phyloP scores from a whole-genome alignment of 805 yeast species.

The Myxozyma sirexii region DNA sequence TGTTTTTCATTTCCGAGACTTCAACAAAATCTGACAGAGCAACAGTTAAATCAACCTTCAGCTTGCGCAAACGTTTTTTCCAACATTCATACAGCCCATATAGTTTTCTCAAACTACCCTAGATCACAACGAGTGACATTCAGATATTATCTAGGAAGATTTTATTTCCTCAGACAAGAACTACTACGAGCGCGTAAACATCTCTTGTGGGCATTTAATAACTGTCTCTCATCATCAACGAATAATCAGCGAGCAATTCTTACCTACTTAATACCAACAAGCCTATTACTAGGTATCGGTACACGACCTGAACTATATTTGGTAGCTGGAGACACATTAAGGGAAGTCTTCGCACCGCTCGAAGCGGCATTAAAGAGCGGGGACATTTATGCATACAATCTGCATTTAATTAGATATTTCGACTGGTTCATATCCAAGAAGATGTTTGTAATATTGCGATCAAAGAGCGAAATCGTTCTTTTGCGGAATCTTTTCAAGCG shows the following conservation, averaged over 20 bases:
- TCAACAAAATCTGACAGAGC: constrained; percentile 31
- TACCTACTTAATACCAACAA: constrained; percentile 54
- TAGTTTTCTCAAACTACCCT: constrained; percentile 46
- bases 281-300: constrained; percentile 56
- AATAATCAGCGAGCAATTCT: constrained; percentile 50
- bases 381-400: constrained; percentile 45
- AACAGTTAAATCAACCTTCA: constrained; percentile 37
- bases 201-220: constrained; percentile 56
- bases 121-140: constrained; percentile 56
- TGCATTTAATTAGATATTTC: constrained; percentile 40
- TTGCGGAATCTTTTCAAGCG: constrained; percentile 38
- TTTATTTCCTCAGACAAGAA: constrained; percentile 56
- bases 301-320: constrained; percentile 44
- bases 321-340: constrained; percentile 35
- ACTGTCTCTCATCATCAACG: constrained; percentile 41
- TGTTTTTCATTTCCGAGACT: not conserved
- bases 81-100: constrained; percentile 56
- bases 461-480: constrained; percentile 39
- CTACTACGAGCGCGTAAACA: constrained; percentile 56
- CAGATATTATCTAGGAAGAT: constrained; percentile 59
- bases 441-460: constrained; percentile 38
- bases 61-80: constrained; percentile 54
- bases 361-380: constrained; percentile 49
- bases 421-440: constrained; percentile 37
- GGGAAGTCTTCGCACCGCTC: constrained; percentile 47